A percentile compares a stretch with the other conserved stretches of the same genome.
Conservation (phyloP, 352 stramenopile species). For the Stephanocyclus meneghinianus region DNA sequence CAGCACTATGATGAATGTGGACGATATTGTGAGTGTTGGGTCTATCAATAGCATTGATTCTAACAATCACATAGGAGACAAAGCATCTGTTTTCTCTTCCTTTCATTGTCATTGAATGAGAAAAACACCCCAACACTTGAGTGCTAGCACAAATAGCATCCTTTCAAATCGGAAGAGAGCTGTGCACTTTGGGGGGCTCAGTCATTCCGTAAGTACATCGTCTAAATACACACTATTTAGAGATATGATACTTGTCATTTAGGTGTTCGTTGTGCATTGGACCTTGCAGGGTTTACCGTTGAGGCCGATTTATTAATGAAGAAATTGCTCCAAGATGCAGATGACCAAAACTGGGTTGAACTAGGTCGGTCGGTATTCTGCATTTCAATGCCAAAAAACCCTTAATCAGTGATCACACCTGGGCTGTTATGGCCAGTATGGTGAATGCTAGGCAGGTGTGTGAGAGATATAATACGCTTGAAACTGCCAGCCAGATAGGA, state of each 20-base stretch:
- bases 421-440: too few species aligned
- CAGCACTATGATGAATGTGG: neutral
- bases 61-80: neutral
- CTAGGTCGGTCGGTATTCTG: too few species aligned
- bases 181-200: neutral
- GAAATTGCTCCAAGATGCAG: too few species aligned
- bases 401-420: too few species aligned
- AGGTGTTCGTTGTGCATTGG: conserved; percentile 64
- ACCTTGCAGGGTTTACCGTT: conserved; percentile 68
- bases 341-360: too few species aligned
- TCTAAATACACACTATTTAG: neutral
- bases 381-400: too few species aligned
- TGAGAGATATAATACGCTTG: too few species aligned
- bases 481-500: too few species aligned
- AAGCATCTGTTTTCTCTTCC: neutral
- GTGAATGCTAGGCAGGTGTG: too few species aligned
- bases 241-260: conserved; percentile 23
- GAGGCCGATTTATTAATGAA: neutral
- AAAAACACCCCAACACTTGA: neutral
- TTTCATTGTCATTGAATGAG: neutral
- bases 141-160: neutral
- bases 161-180: neutral
- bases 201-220: conserved; percentile 7
- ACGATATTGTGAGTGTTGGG: neutral
- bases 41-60: neutral